These are phyloP conservation scores for Alternaria infectoria DNA, from an alignment of 2,329 filamentous ascomycete genomes.

Conservation along the genomic window DNA sequence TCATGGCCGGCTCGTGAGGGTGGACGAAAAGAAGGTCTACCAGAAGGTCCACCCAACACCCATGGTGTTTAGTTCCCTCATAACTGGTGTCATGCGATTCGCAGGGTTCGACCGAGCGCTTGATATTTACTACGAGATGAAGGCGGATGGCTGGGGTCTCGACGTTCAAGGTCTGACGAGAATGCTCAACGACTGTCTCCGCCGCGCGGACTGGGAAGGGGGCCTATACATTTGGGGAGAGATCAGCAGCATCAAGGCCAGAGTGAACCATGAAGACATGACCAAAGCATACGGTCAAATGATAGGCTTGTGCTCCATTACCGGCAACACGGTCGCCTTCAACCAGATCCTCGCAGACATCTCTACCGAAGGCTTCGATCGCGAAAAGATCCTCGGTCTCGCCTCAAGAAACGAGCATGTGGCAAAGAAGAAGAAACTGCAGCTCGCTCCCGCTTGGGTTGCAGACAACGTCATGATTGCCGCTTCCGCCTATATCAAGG, in stretches of 20 bases:
- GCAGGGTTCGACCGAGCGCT: constrained; percentile 53
- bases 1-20: constrained; percentile 32
- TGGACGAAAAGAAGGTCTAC: constrained; percentile 40
- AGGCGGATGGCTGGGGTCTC: constrained; percentile 55
- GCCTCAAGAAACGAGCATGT: constrained; percentile 21
- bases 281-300: constrained; percentile 40
- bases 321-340: constrained; percentile 39
- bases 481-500: constrained; percentile 31
- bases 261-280: constrained; percentile 28
- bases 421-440: constrained; percentile 18
- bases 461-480: constrained; percentile 45
- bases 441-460: constrained; percentile 34
- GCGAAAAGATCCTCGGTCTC: constrained; percentile 31
- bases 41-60: constrained; percentile 55
- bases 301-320: constrained; percentile 41
- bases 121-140: constrained; percentile 51
- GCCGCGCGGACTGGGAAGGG: constrained; percentile 44
- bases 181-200: constrained; percentile 51
- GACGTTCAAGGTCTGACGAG: constrained; percentile 47
- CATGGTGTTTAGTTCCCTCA: constrained; percentile 51
- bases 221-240: constrained; percentile 51
- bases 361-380: constrained; percentile 27
- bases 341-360: constrained; percentile 42
- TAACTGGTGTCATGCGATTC: constrained; percentile 53
- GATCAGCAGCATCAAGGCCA: constrained; percentile 43